Percentiles rank a stretch among this genome's conserved stretches.
Evolutionary conservation across 371 early-diverging fungal species (phyloP).

Genomic region (Zychaea mexicana): DNA sequence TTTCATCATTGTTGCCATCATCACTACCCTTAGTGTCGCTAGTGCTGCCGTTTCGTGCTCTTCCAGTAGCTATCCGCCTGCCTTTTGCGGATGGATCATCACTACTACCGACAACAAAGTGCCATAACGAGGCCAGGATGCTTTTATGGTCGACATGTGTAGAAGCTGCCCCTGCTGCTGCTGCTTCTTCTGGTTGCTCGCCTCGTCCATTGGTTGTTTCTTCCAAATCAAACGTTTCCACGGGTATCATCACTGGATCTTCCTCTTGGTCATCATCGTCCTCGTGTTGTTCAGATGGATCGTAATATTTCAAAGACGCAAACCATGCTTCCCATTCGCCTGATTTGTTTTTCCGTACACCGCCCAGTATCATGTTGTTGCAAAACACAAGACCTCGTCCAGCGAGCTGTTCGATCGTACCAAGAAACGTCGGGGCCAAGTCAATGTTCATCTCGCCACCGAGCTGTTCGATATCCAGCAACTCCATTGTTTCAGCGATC

Average conservation of each 20-base stretch:
- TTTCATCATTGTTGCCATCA: neutral
- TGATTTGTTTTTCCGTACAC: slow-evolving; percentile 26
- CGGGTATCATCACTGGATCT: slow-evolving; percentile 19
- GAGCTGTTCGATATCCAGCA: slow-evolving; percentile 37
- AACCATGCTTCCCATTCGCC: slow-evolving; percentile 42
- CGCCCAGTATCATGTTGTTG: slow-evolving; percentile 38
- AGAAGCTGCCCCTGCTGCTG: neutral
- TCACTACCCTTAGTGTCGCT: neutral
- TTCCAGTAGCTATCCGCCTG: neutral
- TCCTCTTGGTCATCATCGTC: neutral
- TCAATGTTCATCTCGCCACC: slow-evolving; percentile 19
- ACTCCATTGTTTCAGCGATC: slow-evolving; percentile 6
- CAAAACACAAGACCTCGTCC: slow-evolving; percentile 37
- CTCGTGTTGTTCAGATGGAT: slow-evolving; percentile 12
- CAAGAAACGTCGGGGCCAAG: slow-evolving; percentile 28
- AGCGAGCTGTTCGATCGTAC: slow-evolving; percentile 28
- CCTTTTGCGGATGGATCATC: neutral
- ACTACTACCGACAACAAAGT: neutral
- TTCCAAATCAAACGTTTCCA: slow-evolving; percentile 28
- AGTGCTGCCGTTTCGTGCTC: neutral
- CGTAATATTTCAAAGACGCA: slow-evolving; percentile 35
- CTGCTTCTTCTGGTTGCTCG: neutral
- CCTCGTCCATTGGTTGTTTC: no score
- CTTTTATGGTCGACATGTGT: neutral
- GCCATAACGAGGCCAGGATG: neutral